A percentile compares a stretch with the other conserved stretches of the same genome.
Conservation (phyloP, 2,329 filamentous ascomycete species). For the Ophioceras dolichostomum region DNA sequence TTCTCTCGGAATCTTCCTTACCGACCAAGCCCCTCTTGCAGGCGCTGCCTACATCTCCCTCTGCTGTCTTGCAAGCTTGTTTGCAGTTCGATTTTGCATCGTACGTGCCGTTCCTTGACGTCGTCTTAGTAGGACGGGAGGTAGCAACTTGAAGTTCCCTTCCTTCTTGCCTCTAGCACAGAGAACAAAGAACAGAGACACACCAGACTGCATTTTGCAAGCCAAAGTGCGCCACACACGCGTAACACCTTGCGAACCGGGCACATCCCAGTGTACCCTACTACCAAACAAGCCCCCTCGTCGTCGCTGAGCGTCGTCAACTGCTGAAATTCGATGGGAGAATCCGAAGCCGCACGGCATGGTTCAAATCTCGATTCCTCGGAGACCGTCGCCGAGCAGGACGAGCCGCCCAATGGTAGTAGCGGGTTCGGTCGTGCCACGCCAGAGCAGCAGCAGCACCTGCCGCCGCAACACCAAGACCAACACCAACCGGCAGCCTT, state of each 20-base stretch:
- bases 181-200: neutral
- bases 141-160: neutral
- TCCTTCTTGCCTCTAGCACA: neutral
- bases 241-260: neutral
- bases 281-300: no score
- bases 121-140: no score
- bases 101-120: neutral
- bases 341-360: conserved; percentile 2
- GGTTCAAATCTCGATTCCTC: conserved; percentile 4
- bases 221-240: neutral
- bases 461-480: neutral
- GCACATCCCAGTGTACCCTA: no score
- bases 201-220: neutral
- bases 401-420: conserved; percentile 3
- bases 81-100: neutral
- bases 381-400: conserved; percentile 4
- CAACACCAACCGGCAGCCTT: neutral
- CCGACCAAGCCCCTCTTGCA: neutral
- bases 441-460: no score
- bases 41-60: neutral
- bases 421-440: conserved; percentile 2
- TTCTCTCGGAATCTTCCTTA: neutral
- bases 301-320: neutral
- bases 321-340: conserved; percentile 5
- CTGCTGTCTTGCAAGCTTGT: neutral